Conservation (phyloP, 257 asterid species). For the Gynochthodes officinalis region DNA sequence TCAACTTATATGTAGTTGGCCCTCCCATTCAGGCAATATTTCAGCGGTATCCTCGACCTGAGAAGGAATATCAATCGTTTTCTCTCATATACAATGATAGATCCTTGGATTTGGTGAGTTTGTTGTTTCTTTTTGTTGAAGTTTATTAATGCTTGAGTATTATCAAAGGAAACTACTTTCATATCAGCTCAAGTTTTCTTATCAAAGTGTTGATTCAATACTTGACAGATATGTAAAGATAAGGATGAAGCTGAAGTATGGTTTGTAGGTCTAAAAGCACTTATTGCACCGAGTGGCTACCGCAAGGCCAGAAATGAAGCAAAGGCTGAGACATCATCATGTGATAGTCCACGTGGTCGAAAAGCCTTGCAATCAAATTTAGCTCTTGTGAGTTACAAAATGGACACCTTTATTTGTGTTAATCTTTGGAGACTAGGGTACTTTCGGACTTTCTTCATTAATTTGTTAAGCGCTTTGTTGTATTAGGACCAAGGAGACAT, state of each 20-base stretch:
- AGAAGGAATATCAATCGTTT: constrained; percentile 94
- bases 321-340: constrained; percentile 36
- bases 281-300: constrained; percentile 51
- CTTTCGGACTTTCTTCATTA: not conserved
- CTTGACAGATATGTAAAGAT: constrained; percentile 81
- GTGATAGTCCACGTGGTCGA: constrained; percentile 47
- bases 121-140: constrained; percentile 15
- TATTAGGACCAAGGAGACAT: constrained; percentile 54
- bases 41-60: constrained; percentile 91
- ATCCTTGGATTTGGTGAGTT: constrained; percentile 89
- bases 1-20: constrained; percentile 19
- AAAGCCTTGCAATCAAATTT: constrained; percentile 42
- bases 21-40: constrained; percentile 58
- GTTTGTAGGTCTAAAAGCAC: constrained; percentile 79
- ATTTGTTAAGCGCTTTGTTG: constrained; percentile 13
- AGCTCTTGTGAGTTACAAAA: constrained; percentile 38
- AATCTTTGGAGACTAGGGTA: constrained; percentile 8
- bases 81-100: constrained; percentile 76
- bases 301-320: constrained; percentile 47
- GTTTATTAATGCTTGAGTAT: not conserved
- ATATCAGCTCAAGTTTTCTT: not conserved
- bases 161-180: not conserved
- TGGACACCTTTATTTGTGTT: constrained; percentile 16
- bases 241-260: constrained; percentile 97
- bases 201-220: not conserved